These are phyloP conservation scores for Beauveria australis DNA, from an alignment of 2,329 filamentous ascomycete genomes.

Conservation along the genomic window DNA sequence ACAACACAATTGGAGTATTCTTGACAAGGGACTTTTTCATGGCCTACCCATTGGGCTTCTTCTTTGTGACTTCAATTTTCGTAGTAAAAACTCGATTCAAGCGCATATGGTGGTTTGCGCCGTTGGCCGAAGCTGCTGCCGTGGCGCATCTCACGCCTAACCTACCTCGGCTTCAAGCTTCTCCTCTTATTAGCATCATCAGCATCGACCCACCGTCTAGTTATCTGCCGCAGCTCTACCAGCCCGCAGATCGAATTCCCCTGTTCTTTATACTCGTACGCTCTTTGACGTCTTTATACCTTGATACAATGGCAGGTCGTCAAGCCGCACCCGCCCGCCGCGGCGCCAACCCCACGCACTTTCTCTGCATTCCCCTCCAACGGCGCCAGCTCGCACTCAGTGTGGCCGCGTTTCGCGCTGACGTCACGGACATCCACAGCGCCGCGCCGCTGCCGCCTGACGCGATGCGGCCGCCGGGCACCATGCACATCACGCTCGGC, in stretches of 20 bases:
- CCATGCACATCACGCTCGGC: slow-evolving; percentile 78
- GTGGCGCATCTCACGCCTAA: no score
- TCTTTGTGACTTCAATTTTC: no score
- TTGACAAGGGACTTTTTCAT: no score
- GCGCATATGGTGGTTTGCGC: no score
- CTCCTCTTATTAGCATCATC: no score
- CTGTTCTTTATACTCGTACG: neutral
- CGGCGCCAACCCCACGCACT: slow-evolving; percentile 53
- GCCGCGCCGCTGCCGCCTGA: slow-evolving; percentile 47
- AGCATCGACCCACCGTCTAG: no score
- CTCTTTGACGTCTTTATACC: neutral
- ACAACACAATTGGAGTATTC: no score
- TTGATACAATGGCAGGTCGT: slow-evolving; percentile 8
- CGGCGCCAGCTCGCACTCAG: slow-evolving; percentile 56
- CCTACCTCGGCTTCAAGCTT: no score
- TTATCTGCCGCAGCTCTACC: no score
- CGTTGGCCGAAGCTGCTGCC: no score
- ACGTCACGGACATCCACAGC: slow-evolving; percentile 39
- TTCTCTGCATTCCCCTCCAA: slow-evolving; percentile 66
- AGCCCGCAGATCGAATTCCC: neutral
- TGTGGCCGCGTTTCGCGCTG: slow-evolving; percentile 52
- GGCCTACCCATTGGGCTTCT: no score
- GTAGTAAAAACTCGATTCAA: no score
- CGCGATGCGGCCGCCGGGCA: slow-evolving; percentile 69
- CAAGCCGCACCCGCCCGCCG: slow-evolving; percentile 25